phyloP scores from a whole-genome alignment of 1,139 yeast species.

The Suhomyces kunorum region DNA sequence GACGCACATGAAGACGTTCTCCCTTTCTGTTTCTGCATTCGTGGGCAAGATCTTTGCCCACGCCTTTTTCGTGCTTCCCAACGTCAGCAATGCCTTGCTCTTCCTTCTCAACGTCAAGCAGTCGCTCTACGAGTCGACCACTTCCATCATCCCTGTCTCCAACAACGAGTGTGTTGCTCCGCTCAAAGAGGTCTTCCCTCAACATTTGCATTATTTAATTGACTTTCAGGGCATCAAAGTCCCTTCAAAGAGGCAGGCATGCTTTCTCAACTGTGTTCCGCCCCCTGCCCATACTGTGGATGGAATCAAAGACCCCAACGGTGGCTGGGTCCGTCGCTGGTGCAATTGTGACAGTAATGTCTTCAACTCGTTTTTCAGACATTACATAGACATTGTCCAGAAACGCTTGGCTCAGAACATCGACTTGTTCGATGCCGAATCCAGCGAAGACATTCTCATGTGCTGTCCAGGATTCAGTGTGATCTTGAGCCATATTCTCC shows the following conservation, averaged over 20 bases:
- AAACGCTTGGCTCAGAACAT: slow-evolving; percentile 7
- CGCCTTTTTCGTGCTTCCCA: slow-evolving; percentile 59
- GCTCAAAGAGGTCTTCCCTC: slow-evolving; percentile 33
- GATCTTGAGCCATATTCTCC: slow-evolving; percentile 40
- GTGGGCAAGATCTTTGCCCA: slow-evolving; percentile 80
- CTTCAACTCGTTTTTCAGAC: slow-evolving; percentile 74
- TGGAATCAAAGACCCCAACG: slow-evolving; percentile 61
- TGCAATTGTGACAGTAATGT: slow-evolving; percentile 59
- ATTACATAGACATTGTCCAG: slow-evolving; percentile 51
- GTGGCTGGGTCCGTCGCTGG: slow-evolving; percentile 66
- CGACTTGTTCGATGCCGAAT: slow-evolving; percentile 5
- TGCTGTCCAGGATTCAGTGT: slow-evolving; percentile 40
- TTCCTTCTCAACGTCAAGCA: slow-evolving; percentile 61
- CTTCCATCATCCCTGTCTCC: slow-evolving; percentile 3
- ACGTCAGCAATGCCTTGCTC: slow-evolving; percentile 62
- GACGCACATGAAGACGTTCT: slow-evolving; percentile 54
- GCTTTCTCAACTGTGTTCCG: slow-evolving; percentile 37
- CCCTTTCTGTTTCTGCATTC: slow-evolving; percentile 67
- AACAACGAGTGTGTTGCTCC: background rate
- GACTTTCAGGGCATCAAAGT: slow-evolving; percentile 34
- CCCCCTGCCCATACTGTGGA: slow-evolving; percentile 58
- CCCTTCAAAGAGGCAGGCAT: slow-evolving; percentile 25
- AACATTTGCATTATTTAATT: slow-evolving; percentile 39
- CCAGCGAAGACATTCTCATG: slow-evolving; percentile 9
- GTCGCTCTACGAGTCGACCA: slow-evolving; percentile 28